Base-by-base conservation (phyloP, 192 early-diverging fungal species). In the Dispira parvispora region DNA sequence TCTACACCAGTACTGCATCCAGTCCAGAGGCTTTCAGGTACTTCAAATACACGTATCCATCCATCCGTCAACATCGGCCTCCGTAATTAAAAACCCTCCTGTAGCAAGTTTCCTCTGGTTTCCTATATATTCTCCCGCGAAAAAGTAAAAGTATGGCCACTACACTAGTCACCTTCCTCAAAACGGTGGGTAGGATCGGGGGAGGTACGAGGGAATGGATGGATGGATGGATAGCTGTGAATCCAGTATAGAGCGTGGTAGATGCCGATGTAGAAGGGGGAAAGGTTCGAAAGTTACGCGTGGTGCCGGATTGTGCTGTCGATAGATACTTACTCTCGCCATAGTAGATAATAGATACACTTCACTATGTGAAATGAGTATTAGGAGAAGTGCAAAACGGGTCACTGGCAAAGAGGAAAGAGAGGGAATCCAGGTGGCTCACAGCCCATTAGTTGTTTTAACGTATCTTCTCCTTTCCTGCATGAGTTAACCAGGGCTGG, bases 321-420 rank as follows among this genome's bases (percentile, higher is more conserved):
- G 32, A 38, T 6, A 38, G 32, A 38, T 38, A 38, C 32, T 38
- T 38, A 38, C 32, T 38, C 32, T 38, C 32, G 32, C 32, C 32
- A 38, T 38, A 38, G 32, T 38, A 38, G 32, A 38, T 38, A 38
- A 38, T 38, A 38, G 32, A 38, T 38, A 38, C 32, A 38, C 32
- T 38, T 38, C 32, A 38, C 32, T 38, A 38, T 6, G 32, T 38
- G 32, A 38, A 38, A 38, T 38, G 32, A 38, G 32, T 38, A 38
- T 38, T 38, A 38, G 32, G 32, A 38, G 32, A 38, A 38, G 32
- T 38, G 3, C 32, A 38, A 38, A 38, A 38, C 1, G 32, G 32
- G 32, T 38, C 32, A 38, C 32, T 38, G 32, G 32, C 32, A 38
- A 76, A 45, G 66, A 70, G 28, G 71, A 66, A 45, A 76, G 72